phyloP scores from a whole-genome alignment of 768 basidiomycete species.

The Phaeolepiota aurea region DNA sequence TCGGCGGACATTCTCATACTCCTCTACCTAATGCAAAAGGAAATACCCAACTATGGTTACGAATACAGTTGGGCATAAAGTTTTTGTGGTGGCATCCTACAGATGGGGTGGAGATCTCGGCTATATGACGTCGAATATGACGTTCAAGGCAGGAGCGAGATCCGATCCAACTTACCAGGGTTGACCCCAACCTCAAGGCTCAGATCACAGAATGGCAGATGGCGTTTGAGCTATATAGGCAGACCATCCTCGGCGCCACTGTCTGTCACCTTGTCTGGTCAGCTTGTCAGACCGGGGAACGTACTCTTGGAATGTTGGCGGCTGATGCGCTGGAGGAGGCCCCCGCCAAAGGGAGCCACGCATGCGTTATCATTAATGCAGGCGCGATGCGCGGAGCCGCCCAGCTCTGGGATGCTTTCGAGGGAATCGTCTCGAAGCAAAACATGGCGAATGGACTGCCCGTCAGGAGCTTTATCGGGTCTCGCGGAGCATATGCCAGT shows the following conservation, averaged over 20 bases:
- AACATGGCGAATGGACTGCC: slow-evolving; percentile 17
- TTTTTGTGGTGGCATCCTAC: no score
- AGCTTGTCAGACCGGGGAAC: slow-evolving; percentile 32
- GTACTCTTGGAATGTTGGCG: slow-evolving; percentile 32
- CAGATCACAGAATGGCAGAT: slow-evolving; percentile 29
- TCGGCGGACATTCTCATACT: no score
- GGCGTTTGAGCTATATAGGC: slow-evolving; percentile 25
- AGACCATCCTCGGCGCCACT: slow-evolving; percentile 27
- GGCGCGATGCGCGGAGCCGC: slow-evolving; percentile 30
- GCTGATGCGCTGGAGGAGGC: slow-evolving; percentile 33
- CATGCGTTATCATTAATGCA: slow-evolving; percentile 34
- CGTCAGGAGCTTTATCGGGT: slow-evolving; percentile 36
- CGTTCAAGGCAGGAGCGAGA: slow-evolving; percentile 33
- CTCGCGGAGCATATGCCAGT: slow-evolving; percentile 27
- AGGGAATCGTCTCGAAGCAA: slow-evolving; percentile 25
- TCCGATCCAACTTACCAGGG: slow-evolving; percentile 31
- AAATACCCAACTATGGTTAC: no score
- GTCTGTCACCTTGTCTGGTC: slow-evolving; percentile 24
- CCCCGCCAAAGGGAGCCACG: slow-evolving; percentile 18
- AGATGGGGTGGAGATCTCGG: no score
- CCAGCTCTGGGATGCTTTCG: slow-evolving; percentile 33
- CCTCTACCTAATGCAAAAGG: no score
- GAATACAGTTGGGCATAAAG: no score
- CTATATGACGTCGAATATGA: no score
- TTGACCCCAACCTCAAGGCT: slow-evolving; percentile 24